These are phyloP conservation scores for Vigna nakashimae DNA, from an alignment of 306 rosid species.

Conservation along the genomic window DNA sequence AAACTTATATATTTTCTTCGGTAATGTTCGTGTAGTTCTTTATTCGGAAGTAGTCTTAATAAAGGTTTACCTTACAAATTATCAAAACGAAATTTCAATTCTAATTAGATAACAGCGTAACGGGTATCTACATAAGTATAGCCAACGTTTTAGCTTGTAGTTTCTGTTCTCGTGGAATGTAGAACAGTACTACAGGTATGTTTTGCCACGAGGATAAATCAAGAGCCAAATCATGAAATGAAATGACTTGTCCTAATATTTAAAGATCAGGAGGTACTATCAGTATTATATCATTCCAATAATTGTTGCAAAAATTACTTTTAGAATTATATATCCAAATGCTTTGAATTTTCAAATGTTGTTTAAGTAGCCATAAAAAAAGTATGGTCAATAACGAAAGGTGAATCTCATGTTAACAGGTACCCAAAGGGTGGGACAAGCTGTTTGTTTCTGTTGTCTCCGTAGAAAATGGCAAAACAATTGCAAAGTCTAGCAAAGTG, in stretches of 20 bases:
- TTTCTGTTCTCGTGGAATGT: conserved; percentile 23
- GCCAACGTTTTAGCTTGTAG: not conserved
- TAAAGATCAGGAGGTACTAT: not conserved
- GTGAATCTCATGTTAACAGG: conserved; percentile 49
- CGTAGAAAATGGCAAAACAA: conserved; percentile 56
- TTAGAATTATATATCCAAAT: conserved; percentile 19
- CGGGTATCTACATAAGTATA: not conserved
- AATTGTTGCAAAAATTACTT: not conserved
- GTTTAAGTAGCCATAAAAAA: not conserved
- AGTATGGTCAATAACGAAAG: conserved; percentile 35
- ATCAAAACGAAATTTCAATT: not conserved
- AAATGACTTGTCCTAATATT: not conserved
- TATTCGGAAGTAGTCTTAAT: not conserved
- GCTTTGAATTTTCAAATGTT: conserved; percentile 10
- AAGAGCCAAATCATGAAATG: conserved; percentile 15
- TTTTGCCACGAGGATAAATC: conserved; percentile 3
- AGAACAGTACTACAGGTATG: conserved; percentile 10
- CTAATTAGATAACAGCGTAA: not conserved
- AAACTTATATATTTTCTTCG: not conserved
- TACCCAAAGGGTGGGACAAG: conserved; percentile 80
- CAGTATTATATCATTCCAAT: not conserved
- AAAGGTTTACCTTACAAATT: not conserved
- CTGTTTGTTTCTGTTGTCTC: conserved; percentile 62
- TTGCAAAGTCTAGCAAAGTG: conserved; percentile 56
- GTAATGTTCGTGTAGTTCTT: too few relatives aligned